These are phyloP conservation scores for Haberlea rhodopensis DNA, from an alignment of 257 asterid genomes.

Conservation along the genomic window DNA sequence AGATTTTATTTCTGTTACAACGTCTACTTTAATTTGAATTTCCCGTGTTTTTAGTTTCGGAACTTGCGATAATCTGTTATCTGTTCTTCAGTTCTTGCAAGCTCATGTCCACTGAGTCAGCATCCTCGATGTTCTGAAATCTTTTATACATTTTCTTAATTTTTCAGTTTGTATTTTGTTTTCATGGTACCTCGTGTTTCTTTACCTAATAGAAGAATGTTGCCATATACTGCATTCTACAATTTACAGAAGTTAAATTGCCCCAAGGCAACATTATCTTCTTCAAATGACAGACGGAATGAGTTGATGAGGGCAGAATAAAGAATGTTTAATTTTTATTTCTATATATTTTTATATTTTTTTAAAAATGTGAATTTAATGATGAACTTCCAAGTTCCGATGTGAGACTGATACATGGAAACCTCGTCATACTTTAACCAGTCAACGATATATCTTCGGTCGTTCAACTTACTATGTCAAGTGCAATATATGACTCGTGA, in stretches of 20 bases:
- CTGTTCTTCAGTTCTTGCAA: conserved; percentile 10
- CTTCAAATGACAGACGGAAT: no score
- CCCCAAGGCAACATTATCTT: background rate
- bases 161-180: background rate
- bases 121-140: background rate
- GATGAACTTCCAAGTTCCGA: no score
- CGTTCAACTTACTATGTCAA: background rate
- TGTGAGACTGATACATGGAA: no score
- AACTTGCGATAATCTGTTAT: background rate
- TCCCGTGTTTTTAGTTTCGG: conserved; percentile 3
- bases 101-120: conserved; percentile 17
- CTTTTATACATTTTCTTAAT: no score
- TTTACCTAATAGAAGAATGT: background rate
- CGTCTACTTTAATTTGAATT: background rate
- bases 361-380: no score
- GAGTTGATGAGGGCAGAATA: no score
- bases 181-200: background rate
- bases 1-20: background rate
- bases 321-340: no score
- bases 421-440: no score
- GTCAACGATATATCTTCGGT: no score
- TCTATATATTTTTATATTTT: no score
- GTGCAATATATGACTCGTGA: no score
- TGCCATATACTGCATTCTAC: background rate
- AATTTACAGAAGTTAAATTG: no score